Conservation (phyloP, 495 filamentous ascomycete genomes). For the Penicillium antarcticum region DNA sequence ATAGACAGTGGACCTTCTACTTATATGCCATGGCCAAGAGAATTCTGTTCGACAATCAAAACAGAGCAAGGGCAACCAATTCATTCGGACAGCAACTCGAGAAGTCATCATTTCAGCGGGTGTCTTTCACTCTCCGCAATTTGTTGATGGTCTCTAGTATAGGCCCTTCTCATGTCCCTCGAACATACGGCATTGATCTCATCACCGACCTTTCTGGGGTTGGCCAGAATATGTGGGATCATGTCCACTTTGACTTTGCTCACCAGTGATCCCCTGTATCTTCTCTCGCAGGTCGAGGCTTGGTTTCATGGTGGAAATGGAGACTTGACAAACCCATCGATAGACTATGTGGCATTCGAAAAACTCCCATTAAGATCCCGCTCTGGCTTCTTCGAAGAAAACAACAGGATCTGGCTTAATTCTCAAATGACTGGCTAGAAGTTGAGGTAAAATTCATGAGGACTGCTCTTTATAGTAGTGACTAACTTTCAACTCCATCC, state of each 20-base stretch:
- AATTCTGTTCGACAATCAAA: no score
- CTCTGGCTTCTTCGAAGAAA: constrained; percentile 16
- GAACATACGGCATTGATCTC: no score
- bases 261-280: background rate
- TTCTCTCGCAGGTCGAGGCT: background rate
- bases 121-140: no score
- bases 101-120: no score
- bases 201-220: no score
- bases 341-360: constrained; percentile 48
- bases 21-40: no score
- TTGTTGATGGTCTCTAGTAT: no score
- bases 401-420: constrained; percentile 30
- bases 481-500: background rate
- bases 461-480: background rate
- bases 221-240: no score
- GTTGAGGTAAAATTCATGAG: constrained; percentile 35
- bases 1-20: background rate
- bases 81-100: no score
- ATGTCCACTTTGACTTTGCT: background rate
- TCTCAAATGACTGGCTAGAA: constrained; percentile 57
- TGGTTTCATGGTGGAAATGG: constrained; percentile 18
- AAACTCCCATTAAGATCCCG: constrained; percentile 31
- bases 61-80: no score
- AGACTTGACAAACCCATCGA: constrained; percentile 39
- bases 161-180: no score